phyloP scores from a whole-genome alignment of 2,329 filamentous ascomycete species.

The Epichloe amarillans region DNA sequence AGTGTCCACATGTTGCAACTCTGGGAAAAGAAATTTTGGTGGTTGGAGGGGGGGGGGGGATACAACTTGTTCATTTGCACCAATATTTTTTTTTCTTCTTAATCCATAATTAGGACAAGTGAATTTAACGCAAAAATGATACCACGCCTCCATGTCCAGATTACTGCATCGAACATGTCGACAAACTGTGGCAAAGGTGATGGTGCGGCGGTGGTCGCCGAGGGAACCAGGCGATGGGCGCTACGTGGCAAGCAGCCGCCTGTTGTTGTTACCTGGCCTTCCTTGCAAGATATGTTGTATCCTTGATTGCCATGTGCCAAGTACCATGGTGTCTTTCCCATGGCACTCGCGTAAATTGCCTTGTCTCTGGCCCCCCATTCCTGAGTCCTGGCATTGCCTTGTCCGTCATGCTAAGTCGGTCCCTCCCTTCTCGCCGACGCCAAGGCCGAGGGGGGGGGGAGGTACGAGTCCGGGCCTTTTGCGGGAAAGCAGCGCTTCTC shows the following conservation, averaged over 20 bases:
- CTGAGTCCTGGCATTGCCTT: neutral
- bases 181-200: neutral
- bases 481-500: no score
- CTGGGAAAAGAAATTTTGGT: neutral
- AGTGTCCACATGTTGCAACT: no score
- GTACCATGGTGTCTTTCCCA: no score
- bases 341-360: no score
- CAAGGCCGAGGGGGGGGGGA: no score
- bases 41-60: neutral
- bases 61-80: neutral
- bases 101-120: neutral
- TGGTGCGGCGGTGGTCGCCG: neutral
- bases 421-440: conserved; percentile 15
- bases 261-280: no score
- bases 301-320: no score
- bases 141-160: neutral
- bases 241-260: neutral
- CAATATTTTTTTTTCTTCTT: neutral
- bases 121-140: conserved; percentile 1
- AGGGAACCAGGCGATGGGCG: neutral
- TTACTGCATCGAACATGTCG: neutral
- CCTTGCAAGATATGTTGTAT: no score
- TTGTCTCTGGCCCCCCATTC: no score
- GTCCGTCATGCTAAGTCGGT: conserved; percentile 12
- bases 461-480: no score